Evolutionary conservation across 2,329 filamentous ascomycete species (phyloP).

Genomic region (Alternaria consortialis): DNA sequence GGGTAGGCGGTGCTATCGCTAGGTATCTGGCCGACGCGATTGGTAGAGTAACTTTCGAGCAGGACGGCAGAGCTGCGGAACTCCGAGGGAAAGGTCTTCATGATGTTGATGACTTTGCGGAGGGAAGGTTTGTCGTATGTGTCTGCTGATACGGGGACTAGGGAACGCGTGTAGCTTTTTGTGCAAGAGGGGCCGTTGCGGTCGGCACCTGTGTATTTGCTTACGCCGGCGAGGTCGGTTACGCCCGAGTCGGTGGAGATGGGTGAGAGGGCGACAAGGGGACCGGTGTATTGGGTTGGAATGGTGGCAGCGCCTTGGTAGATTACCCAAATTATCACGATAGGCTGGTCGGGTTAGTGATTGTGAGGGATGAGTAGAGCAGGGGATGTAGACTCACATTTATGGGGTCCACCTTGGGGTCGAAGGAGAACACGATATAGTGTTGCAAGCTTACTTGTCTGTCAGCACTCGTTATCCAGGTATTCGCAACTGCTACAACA

Average conservation of each 20-base stretch:
- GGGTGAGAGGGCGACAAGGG: constrained; percentile 26
- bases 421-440: constrained; percentile 21
- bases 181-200: constrained; percentile 23
- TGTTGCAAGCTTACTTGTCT: constrained; percentile 24
- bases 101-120: constrained; percentile 23
- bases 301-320: constrained; percentile 26
- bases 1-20: constrained; percentile 31
- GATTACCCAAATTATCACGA: constrained; percentile 26
- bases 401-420: constrained; percentile 20
- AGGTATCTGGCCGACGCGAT: constrained; percentile 23
- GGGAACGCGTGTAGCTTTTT: constrained; percentile 20
- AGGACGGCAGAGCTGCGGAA: constrained; percentile 23
- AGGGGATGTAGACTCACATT: constrained; percentile 16
- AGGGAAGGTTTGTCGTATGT: constrained; percentile 20
- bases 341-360: constrained; percentile 15
- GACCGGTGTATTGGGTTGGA: constrained; percentile 26
- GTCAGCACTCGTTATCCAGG: constrained; percentile 20
- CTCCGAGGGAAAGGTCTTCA: constrained; percentile 19
- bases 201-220: constrained; percentile 16
- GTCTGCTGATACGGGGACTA: constrained; percentile 22
- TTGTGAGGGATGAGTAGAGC: not conserved
- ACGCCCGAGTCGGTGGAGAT: constrained; percentile 13
- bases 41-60: constrained; percentile 29
- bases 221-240: constrained; percentile 28
- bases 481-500: constrained; percentile 22